Percentiles rank a stretch among this genome's conserved stretches.
These are phyloP conservation scores for Chondrostereum purpureum DNA, from an alignment of 1,284 basidiomycete genomes.

Conservation along the genomic window DNA sequence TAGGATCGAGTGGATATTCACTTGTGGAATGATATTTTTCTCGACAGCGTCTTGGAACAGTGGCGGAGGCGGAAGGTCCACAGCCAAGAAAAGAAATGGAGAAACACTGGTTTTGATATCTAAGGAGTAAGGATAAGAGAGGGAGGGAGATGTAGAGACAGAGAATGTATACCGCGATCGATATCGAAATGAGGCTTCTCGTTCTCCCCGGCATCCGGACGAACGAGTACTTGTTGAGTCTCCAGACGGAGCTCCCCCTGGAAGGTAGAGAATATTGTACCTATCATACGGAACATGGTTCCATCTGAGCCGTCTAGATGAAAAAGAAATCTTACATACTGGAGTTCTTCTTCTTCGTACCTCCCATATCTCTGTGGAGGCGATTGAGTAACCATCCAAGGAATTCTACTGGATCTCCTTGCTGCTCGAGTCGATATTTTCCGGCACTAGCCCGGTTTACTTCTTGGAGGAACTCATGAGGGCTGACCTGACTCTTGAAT, in stretches of 20 bases:
- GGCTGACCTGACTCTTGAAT: constrained; percentile 97
- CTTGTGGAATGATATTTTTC: constrained; percentile 99
- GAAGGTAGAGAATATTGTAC: constrained; percentile 89
- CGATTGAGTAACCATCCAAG: constrained; percentile 93
- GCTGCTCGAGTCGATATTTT: constrained; percentile 87
- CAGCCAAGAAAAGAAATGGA: constrained; percentile 91
- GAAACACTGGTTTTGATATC: constrained; percentile 84
- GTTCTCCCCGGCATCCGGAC: constrained; percentile 64
- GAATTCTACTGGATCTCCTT: constrained; percentile 96
- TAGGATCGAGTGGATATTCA: constrained; percentile 86
- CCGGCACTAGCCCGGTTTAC: constrained; percentile 83
- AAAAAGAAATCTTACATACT: constrained; percentile 45
- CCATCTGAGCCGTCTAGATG: constrained; percentile 3
- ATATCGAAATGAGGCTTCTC: constrained; percentile 87
- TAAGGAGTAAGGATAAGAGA: constrained; percentile 25
- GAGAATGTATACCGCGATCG: constrained; percentile 62
- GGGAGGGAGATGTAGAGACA: constrained; percentile 6
- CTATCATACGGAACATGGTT: constrained; percentile 29
- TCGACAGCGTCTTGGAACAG: constrained; percentile 93
- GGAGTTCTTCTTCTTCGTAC: constrained; percentile 79
- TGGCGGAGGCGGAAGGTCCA: constrained; percentile 94
- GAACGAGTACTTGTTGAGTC: constrained; percentile 87
- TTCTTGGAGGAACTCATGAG: constrained; percentile 97
- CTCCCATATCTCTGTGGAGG: constrained; percentile 88
- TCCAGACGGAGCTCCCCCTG: constrained; percentile 92